Evolutionary conservation across 768 basidiomycete species (phyloP), one percentile per base, ranked within the genome.

Genomic region (Calvatia gigantea): DNA sequence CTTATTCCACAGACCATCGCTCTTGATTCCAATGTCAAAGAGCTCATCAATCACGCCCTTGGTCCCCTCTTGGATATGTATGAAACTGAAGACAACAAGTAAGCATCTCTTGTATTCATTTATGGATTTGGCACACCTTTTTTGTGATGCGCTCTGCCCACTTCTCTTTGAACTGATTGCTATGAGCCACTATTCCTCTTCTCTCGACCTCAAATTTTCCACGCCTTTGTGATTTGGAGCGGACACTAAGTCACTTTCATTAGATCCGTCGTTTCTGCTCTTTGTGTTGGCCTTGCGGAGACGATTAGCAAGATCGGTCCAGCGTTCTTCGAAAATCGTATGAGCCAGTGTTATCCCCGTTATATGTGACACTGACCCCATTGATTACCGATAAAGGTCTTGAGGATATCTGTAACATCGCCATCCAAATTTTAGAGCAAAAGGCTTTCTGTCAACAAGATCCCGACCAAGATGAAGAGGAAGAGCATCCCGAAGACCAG

Each of bases 361-460:
- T 21, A 4, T 19, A 15, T 17, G 15, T 33, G 25, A 31, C 56
- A 3, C 62, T 64, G 21, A 65, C 44, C n/a, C n/a, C 7, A 4
- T 23, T 39, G 27, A 25, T 31, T 31, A 28, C 51, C n/a, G n/a
- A n/a, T n/a, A n/a, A n/a, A 91, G 89, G 88, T 60, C 75, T 90
- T 39, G 88, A 96, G 35, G 71, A 76, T 31, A 80, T 99, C 63
- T 93, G 87, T 68, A 83, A 75, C 52, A 90, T 94, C 57, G 86
- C 92, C 43, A 74, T 86, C 53, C 85, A 92, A 64, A 85, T 99
- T 61, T 79, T 99, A 41, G 91, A 94, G 67, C 89, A 94, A 71
- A 97, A 96, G 73, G 91, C 94, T 0, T 81, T 93, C 62, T 98
- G 96, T 74, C 97, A 99, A 70, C 89, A 94, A 69, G 94, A 96